Conservation (phyloP, 176 grass and related monocot species). For the Bromus sterilis region DNA sequence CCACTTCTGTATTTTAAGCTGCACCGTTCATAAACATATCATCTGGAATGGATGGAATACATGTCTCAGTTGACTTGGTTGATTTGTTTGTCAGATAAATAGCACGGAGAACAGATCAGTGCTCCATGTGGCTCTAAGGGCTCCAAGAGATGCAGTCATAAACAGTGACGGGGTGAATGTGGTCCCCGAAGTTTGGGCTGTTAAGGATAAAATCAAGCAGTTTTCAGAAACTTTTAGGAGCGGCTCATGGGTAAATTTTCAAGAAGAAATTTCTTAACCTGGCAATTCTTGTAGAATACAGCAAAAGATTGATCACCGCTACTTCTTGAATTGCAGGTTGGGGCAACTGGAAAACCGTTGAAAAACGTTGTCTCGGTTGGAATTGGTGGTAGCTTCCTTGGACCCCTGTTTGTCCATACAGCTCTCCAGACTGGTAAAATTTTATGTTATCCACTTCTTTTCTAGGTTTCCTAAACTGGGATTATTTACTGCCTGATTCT, state of each 20-base stretch:
- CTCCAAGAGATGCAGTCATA: constrained; percentile 69
- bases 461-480: background rate
- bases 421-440: constrained; percentile 75
- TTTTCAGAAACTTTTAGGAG: constrained; percentile 85
- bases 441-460: background rate
- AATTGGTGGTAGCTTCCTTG: constrained; percentile 96
- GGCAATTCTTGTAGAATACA: background rate
- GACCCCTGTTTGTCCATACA: constrained; percentile 87
- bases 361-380: constrained; percentile 84
- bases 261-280: background rate
- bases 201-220: constrained; percentile 92
- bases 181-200: constrained; percentile 79
- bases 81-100: constrained; percentile 60
- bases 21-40: background rate
- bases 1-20: background rate
- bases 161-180: constrained; percentile 70
- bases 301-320: background rate
- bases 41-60: background rate
- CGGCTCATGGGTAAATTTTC: constrained; percentile 72
- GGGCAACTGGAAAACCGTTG: constrained; percentile 76
- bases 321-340: constrained; percentile 50
- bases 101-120: constrained; percentile 88
- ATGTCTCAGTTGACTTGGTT: constrained; percentile 11
- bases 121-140: constrained; percentile 79
- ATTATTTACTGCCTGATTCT: background rate